Percentiles rank a stretch among this genome's conserved stretches.
These are phyloP conservation scores for Sclerotinia spermophila DNA, from an alignment of 2,329 filamentous ascomycete species.

Conservation along the genomic window DNA sequence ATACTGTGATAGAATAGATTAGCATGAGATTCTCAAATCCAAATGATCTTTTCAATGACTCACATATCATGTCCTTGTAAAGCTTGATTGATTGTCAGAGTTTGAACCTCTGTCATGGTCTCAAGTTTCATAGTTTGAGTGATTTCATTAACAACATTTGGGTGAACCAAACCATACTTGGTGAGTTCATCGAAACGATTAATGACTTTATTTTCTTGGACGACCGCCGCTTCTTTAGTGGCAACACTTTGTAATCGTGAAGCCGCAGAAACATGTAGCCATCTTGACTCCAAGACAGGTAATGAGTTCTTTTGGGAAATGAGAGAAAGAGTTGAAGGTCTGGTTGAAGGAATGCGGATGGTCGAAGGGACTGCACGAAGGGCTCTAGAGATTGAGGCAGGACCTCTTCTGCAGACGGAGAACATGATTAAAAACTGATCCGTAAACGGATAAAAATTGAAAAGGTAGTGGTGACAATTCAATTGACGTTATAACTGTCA, in stretches of 20 bases:
- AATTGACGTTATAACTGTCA: neutral
- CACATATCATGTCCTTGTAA: slow-evolving; percentile 55
- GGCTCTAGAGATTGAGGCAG: slow-evolving; percentile 35
- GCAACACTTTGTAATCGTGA: slow-evolving; percentile 24
- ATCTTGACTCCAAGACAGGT: slow-evolving; percentile 28
- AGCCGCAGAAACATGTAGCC: slow-evolving; percentile 31
- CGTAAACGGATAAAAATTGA: slow-evolving; percentile 21
- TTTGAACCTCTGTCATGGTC: slow-evolving; percentile 44
- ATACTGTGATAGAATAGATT: slow-evolving; percentile 51
- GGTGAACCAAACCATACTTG: slow-evolving; percentile 34
- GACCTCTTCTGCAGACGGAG: slow-evolving; percentile 36
- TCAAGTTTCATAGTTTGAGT: slow-evolving; percentile 70
- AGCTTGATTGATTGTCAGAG: slow-evolving; percentile 84
- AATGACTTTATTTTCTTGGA: slow-evolving; percentile 19
- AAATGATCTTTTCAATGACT: slow-evolving; percentile 15
- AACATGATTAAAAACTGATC: slow-evolving; percentile 30
- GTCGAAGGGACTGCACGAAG: slow-evolving; percentile 28
- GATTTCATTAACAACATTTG: slow-evolving; percentile 47
- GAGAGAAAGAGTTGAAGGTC: slow-evolving; percentile 30
- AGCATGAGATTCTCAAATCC: neutral
- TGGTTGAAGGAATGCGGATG: slow-evolving; percentile 29
- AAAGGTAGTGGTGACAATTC: neutral
- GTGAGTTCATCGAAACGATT: slow-evolving; percentile 36
- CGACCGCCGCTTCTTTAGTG: slow-evolving; percentile 3
- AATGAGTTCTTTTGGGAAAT: slow-evolving; percentile 22